Base-by-base conservation (phyloP, 164 flowering plant genomes). In the Tetrastigma voinierianum region DNA sequence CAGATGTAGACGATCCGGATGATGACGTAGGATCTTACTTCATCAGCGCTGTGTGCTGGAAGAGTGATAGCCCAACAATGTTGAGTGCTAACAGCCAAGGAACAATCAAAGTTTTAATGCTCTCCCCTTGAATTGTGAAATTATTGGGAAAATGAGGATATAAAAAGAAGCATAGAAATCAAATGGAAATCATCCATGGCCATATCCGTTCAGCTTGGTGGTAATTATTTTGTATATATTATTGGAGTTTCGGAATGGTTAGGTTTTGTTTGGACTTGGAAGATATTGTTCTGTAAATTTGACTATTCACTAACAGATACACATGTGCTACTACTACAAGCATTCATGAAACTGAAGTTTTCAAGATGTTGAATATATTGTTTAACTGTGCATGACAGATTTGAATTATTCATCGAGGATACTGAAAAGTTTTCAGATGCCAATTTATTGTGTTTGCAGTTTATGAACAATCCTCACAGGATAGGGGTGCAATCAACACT, bases 11-110 rank as follows among this genome's bases (percentile, higher is more conserved):
- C 40, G 98, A 91, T 49, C 65, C 80, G 2, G 95, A 96, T 45
- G 97, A 88, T 46, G 98, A 88, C 67, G 85, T 81, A 7, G 97
- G 88, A 32, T 86, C 97, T 18, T 84, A 88, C 72, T 96, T 96
- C 76, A 91, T 90, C 49, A 93, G 98, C 64, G 96, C 97, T 19
- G 99, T 96, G 1, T 89, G 98, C 77, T 96, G 99, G 97, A 96
- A 96, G 81, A 90, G 94, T 49, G 96, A 91, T 70, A 87, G 90
- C 72, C 87, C 98, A 13, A 93, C 97, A 1, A 81, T 96, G 79
- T 70, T 93, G 70, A 78, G 96, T 13, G 99, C 99, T 6, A 96
- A 93, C 68, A 96, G 98, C 73, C 95, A 86, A 74, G 99, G 99
- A 66, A 93, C 92, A 2, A 91, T 93, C n/a, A 93, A 91, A 72